Base-by-base conservation (phyloP, 1,139 yeast genomes). In the Yamadazyma conglobata region DNA sequence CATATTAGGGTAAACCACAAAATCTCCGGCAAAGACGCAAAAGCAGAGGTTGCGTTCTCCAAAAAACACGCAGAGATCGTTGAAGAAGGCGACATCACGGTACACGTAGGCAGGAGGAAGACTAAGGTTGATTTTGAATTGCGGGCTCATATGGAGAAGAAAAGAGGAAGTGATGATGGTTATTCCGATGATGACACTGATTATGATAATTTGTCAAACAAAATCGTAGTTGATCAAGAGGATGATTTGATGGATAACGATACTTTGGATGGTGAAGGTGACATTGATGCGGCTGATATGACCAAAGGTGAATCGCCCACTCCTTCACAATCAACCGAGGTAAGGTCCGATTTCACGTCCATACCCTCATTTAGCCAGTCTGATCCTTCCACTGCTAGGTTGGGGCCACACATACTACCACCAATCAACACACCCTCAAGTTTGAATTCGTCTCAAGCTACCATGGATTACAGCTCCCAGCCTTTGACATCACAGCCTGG, bases 1-100 rank as follows among this genome's bases (percentile, higher is more conserved):
- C 98, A 91, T 56, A 80, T 87, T 29, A 71, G 95, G 39, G 91
- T 87, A 19, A 89, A 91, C 61, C 97, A 89, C 58, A 77, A 78
- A 35, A 68, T 83, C 19, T 70, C 75, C 5, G 80, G 83, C 19
- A 73, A 73, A 42, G 84, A 79, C 47, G 87, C 86, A 16, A 76
- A 68, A 40, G 70, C 70, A 0, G 73, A 68, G 40, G 73, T 68
- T 22, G 72, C 73, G 0, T 68, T 60, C 39, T 64, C 72, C 7
- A 68, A 68, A 39, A 66, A 64, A 36, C 67, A 68, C 34, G 74
- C 73, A 1, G 73, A 68, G 42, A 63, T 68, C 9, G 64, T 59
- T 15, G 64, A 62, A 47, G 67, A 68, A 47, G 66, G 71, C 16
- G 68, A 64, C 44, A 57, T 64, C 10, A 58, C 73, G 2, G 73